Evolutionary conservation across 176 grass and related monocot species (phyloP).

Genomic region (Luzula sylvatica): DNA sequence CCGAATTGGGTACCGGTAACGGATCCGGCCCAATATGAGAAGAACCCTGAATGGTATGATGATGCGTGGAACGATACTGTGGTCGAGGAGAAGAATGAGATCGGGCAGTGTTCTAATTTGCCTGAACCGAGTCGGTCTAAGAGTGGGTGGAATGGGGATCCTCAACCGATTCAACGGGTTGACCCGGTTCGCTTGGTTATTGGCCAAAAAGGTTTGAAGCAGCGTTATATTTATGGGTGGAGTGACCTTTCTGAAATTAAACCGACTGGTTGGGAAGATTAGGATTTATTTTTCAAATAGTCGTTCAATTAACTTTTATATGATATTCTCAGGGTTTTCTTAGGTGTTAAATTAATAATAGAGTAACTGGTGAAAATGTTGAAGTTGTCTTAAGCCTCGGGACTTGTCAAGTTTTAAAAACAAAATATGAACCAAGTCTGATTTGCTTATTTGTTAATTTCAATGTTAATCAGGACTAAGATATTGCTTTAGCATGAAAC

Average conservation of each 20-base stretch:
- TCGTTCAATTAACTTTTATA: neutral
- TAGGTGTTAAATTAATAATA: too few species aligned
- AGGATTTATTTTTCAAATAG: neutral
- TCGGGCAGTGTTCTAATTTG: neutral
- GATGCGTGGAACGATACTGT: constrained; percentile 4
- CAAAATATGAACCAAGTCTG: too few species aligned
- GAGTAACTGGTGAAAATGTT: too few species aligned
- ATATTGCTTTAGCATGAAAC: too few species aligned
- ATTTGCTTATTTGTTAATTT: too few species aligned
- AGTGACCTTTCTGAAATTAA: constrained; percentile 36
- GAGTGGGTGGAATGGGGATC: neutral
- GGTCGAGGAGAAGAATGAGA: constrained; percentile 12
- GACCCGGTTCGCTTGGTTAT: neutral
- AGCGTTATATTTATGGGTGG: constrained; percentile 34
- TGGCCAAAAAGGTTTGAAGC: constrained; percentile 17
- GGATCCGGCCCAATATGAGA: neutral
- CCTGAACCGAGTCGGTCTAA: constrained; percentile 15
- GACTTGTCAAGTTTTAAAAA: too few species aligned
- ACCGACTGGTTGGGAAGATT: constrained; percentile 43
- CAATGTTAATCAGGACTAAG: too few species aligned
- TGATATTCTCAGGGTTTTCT: neutral
- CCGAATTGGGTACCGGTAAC: neutral
- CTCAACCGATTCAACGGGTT: neutral
- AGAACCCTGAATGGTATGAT: constrained; percentile 16
- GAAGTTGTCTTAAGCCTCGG: too few species aligned